Conservation (phyloP, 139 green algal genomes). For the Penium margaritaceum region DNA sequence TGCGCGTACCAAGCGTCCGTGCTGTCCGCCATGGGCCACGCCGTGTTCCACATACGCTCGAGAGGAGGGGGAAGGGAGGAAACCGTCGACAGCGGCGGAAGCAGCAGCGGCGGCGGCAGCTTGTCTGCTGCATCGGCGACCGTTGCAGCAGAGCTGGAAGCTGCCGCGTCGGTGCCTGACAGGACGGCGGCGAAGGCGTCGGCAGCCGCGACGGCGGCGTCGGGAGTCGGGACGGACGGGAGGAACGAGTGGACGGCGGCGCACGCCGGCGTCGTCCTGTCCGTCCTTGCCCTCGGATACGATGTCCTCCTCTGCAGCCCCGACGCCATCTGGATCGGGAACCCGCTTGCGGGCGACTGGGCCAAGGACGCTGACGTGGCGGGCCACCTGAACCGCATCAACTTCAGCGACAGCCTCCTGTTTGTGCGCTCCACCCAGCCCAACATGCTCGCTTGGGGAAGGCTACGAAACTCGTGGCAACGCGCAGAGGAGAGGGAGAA, state of each 20-base stretch:
- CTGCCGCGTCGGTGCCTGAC: too few species aligned
- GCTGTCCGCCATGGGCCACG: not conserved
- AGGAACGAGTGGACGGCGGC: not conserved
- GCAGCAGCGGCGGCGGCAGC: too few species aligned
- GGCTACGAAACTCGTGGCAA: not conserved
- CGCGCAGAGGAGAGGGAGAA: not conserved
- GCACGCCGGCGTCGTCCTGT: conserved; percentile 1
- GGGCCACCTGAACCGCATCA: not conserved
- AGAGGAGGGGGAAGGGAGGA: too few species aligned
- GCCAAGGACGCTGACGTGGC: not conserved
- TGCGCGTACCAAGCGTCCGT: not conserved
- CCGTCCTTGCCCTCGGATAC: conserved; percentile 19
- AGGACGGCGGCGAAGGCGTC: not conserved
- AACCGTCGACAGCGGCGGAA: too few species aligned
- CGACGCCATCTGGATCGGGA: conserved; percentile 12
- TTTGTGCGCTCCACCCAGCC: not conserved
- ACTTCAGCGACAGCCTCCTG: conserved; percentile 17
- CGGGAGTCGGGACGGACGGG: not conserved
- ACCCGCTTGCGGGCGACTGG: not conserved
- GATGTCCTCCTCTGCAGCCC: conserved; percentile 11
- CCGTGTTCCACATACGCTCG: conserved; percentile 1
- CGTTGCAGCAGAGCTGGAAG: not conserved
- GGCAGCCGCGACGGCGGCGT: not conserved
- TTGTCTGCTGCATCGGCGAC: not conserved
- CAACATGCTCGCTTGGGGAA: conserved; percentile 9